Percentiles rank a stretch among this genome's conserved stretches.
Evolutionary conservation across 495 filamentous ascomycete genomes (phyloP).

Genomic region (Polyplosphaeria fusca): DNA sequence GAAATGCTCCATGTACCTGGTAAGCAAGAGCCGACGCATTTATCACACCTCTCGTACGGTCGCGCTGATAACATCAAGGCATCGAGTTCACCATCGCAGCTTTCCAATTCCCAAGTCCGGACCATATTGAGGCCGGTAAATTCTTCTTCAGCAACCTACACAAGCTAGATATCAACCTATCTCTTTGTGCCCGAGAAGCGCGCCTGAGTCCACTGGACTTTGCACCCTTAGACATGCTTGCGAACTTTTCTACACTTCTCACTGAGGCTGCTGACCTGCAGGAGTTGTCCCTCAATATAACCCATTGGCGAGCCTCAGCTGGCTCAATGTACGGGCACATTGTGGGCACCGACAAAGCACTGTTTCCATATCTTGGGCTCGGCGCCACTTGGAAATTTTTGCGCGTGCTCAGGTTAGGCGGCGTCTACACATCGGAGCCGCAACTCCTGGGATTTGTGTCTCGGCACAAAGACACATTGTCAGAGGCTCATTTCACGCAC

Average conservation of each 20-base stretch:
- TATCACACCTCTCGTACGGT: too few species aligned
- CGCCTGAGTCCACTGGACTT: background rate
- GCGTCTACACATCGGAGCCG: constrained; percentile 5
- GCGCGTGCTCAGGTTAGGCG: constrained; percentile 12
- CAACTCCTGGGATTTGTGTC: constrained; percentile 12
- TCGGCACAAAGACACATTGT: constrained; percentile 18
- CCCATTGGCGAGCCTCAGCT: constrained; percentile 3
- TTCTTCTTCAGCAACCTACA: constrained; percentile 20
- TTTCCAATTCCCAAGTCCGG: constrained; percentile 7
- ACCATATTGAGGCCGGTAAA: constrained; percentile 21
- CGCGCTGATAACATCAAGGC: background rate
- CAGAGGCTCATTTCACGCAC: background rate
- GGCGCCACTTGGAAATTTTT: constrained; percentile 11
- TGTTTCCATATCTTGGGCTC: constrained; percentile 12
- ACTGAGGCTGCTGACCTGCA: constrained; percentile 16
- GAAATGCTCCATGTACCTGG: background rate
- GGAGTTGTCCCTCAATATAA: constrained; percentile 9
- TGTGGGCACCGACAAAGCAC: background rate
- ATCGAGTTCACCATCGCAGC: constrained; percentile 10
- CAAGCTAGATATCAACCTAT: constrained; percentile 10
- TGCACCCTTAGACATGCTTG: background rate
- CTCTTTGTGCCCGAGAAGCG: background rate
- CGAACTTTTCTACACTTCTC: constrained; percentile 11
- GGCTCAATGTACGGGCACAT: background rate
- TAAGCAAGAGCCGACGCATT: too few species aligned